Percentiles rank a stretch among this genome's conserved stretches.
These are phyloP conservation scores for Vaccinium corymbosum DNA, from an alignment of 148 eudicot species.

Conservation along the genomic window DNA sequence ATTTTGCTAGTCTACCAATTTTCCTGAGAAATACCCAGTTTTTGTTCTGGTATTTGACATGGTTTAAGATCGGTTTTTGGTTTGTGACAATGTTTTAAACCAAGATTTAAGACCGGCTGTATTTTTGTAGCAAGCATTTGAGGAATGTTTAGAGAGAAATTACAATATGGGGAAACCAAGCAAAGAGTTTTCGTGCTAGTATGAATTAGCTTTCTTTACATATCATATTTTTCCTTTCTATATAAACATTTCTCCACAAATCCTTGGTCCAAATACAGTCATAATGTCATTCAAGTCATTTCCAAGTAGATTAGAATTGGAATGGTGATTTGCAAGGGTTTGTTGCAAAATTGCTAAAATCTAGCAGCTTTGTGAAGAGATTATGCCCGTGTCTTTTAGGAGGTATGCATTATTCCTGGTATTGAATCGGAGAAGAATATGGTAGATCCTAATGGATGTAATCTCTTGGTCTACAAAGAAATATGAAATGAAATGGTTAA, in stretches of 20 bases:
- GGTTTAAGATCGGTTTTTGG: background rate
- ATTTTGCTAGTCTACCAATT: background rate
- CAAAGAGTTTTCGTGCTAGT: too few species aligned
- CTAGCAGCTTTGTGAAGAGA: background rate
- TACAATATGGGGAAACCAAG: too few species aligned
- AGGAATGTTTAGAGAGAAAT: too few species aligned
- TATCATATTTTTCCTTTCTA: too few species aligned
- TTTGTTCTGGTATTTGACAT: background rate
- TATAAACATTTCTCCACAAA: background rate
- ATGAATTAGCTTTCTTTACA: too few species aligned
- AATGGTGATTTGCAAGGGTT: background rate
- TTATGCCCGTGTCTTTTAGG: background rate
- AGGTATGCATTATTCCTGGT: background rate
- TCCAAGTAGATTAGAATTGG: background rate
- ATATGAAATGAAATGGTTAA: background rate
- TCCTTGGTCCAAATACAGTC: background rate
- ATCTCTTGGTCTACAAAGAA: background rate
- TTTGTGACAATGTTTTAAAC: background rate
- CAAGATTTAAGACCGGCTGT: background rate
- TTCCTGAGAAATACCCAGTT: background rate
- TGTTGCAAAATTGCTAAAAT: constrained; percentile 1
- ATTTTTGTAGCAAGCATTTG: background rate
- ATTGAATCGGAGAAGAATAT: background rate
- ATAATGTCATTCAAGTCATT: background rate
- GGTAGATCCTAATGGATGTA: background rate